Base-by-base conservation (phyloP, 768 basidiomycete genomes). In the Leccinum barrowsii region DNA sequence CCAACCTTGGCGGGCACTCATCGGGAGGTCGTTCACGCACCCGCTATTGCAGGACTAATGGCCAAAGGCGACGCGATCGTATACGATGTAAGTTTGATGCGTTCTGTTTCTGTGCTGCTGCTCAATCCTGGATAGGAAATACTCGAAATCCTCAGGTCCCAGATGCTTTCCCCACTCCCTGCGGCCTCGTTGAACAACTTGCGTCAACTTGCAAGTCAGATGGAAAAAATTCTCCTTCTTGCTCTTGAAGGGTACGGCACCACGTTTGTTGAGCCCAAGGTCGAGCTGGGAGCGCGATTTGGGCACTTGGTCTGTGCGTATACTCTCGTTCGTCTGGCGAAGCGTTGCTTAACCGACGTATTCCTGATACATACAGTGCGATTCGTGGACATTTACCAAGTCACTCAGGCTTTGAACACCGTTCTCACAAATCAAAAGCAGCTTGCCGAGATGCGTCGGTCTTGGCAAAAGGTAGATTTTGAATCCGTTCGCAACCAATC, bases 401-500 rank as follows among this genome's bases (percentile, higher is more conserved):
- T 94, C 54, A 92, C 92, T 1, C 91, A 93, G 67, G 92, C 92
- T 13, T 77, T 94, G 54, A 88, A 83, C 65, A 91, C 90, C n/a
- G 91, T 94, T 58, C 80, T 94, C 52, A 90, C 87, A 35, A 93
- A 91, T 71, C 88, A 85, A 73, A 92, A 92, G 70, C 90, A 92
- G 68, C 80, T 93, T 59, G 70, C 78, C 4, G 92, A 94, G 62
- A 93, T 94, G 90, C 87, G 87, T 51, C 81, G 87, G 56, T 91
- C 92, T 22, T 94, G 93, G 92, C 79, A 82, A 60, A 90, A 89
- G 72, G 84, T 94, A 47, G 90, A 94, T 69, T 94, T 94, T 64
- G 91, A 94, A 71, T 91, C 90, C 28, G 90, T 94, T 56, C 84
- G 92, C 60, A 94, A 94, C 67, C 92, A 94, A 68, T 91, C 90